Evolutionary conservation across 2,329 filamentous ascomycete genomes (phyloP).

Genomic region (Pseudocercospora musae): DNA sequence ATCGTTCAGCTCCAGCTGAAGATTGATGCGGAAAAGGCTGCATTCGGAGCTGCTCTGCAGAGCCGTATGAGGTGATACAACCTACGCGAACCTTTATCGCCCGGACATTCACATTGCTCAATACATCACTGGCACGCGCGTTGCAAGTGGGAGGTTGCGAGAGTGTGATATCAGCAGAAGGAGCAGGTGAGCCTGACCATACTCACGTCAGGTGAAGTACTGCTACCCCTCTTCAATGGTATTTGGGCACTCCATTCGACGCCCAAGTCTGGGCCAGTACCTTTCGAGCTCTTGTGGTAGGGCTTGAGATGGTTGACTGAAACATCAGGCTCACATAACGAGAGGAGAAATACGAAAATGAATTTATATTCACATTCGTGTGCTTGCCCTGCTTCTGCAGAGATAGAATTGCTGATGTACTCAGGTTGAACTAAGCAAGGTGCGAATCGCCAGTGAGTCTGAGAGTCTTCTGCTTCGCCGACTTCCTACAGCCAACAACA

Average conservation of each 20-base stretch:
- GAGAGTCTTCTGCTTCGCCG: background rate
- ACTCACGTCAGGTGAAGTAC: background rate
- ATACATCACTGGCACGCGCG: background rate
- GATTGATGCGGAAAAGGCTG: constrained; percentile 3
- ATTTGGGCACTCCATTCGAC: background rate
- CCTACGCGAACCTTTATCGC: background rate
- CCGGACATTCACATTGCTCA: background rate
- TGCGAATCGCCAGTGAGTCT: background rate
- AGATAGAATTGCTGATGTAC: background rate
- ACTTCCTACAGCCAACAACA: background rate
- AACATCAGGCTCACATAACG: background rate
- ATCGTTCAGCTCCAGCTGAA: constrained; percentile 1
- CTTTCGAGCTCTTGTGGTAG: background rate
- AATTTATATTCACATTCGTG: background rate
- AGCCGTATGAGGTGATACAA: background rate
- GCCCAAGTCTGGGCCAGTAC: background rate
- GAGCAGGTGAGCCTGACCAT: background rate
- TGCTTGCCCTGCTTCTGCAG: background rate
- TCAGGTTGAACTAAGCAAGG: background rate
- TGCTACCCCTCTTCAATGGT: background rate
- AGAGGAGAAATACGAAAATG: background rate
- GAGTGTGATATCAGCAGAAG: background rate
- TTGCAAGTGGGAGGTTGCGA: background rate
- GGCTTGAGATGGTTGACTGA: background rate
- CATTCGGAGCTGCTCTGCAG: background rate